Evolutionary conservation across 1,284 basidiomycete species (phyloP), one percentile per base, ranked within the genome.

Genomic region (Moesziomyces sp.): DNA sequence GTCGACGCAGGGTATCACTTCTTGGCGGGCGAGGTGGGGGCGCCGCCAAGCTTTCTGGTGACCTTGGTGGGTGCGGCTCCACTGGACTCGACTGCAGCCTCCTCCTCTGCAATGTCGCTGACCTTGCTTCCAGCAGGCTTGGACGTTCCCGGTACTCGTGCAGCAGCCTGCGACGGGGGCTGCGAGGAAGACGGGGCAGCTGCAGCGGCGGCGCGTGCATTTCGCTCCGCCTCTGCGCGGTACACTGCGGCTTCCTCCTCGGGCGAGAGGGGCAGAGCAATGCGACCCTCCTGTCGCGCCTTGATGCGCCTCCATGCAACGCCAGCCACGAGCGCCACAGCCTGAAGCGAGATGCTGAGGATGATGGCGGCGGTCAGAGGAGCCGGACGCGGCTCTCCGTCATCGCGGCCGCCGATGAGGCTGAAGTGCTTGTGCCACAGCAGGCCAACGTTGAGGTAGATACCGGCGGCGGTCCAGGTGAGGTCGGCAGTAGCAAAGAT

Each of bases 401-500:
- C 61, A 19, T 70, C 70, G 9, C 51, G 19, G 6, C 67, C 70
- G n/a, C 65, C 69, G 21, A 74, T 51, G 7, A 66, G 48, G 47
- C 53, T 65, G 46, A 75, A 67, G 46, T 71, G 62, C 56, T 76
- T 77, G 46, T 74, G 74, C 62, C 67, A 76, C 19, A 81, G 72
- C 47, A 81, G 53, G 24, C 66, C 72, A 19, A 80, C 21, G 51
- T 80, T 70, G 42, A 81, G 63, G 45, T 71, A 77, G 48, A 80
- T 75, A 43, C 72, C 77, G 5, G 70, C 68, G 16, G 58, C 70
- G 11, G 77, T 68, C 66, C 71, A 79, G n/a, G 75, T 75, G 46
- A 80, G 48, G 40, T 81, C 80, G 18, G 58, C 63, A 5, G 76
- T 75, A 5, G 73, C 72, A 48, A 81, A 81, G 59, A 79, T 80